Evolutionary conservation across 2,329 filamentous ascomycete species (phyloP), one percentile per base, ranked within the genome.

Genomic region (Claviceps arundinis): DNA sequence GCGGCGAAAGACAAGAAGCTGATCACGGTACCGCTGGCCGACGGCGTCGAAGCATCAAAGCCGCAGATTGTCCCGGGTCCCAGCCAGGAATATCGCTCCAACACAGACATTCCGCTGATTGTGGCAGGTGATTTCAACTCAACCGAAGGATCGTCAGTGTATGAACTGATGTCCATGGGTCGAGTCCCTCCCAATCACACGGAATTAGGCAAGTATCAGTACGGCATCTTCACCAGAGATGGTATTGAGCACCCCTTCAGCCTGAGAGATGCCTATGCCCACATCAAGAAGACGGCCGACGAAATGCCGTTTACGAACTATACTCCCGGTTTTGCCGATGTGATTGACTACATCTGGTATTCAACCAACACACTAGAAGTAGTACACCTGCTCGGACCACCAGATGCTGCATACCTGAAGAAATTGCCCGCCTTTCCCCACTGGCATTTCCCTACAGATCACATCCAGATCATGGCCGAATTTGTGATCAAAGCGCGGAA

Each of bases 271-370:
- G 84, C 89, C 3, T 98, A 98, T 67, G 80, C 81, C 38, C 80
- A 86, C 56, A 84, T 95, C 50, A 85, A 85, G 56, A 85, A 91
- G 63, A 82, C 93, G 38, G 82, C 84, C 6, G 86, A 89, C 53
- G 88, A 95, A 65, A 73, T 97, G 60, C 82, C 82, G 4, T 98
- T 95, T 67, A 98, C 93, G 47, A 98, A 98, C 69, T 98, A 97
- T 69, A 94, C 89, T 14, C 90, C 93, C 1, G 82, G 82, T n/a
- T 98, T 96, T 70, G 80, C 81, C 50, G 90, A 89, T 56, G 87
- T 94, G 53, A 86, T 98, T 59, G 93, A 98, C 66, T 96, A 97
- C 68, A 89, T 98, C 62, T 97, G 90, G 89, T 98, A 95, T 70
- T 90, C 89, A 52, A 91, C 89, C 53, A 95, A 93, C 67, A 82